phyloP scores from a whole-genome alignment of 495 filamentous ascomycete genomes.

The Sporormia fimetaria region DNA sequence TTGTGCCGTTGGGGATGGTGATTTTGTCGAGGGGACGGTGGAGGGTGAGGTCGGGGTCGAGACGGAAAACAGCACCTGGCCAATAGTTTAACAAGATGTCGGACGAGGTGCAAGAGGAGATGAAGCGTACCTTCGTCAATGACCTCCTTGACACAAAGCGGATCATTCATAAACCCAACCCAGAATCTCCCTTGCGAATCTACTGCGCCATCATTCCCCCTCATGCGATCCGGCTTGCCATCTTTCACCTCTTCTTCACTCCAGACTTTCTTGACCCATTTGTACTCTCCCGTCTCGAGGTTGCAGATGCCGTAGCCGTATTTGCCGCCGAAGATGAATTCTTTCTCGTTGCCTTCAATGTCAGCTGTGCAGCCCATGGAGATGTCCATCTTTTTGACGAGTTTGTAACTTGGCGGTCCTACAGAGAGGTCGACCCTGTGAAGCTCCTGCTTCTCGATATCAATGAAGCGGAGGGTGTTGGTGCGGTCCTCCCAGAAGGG shows the following conservation, averaged over 20 bases:
- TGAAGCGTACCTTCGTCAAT: constrained; percentile 30
- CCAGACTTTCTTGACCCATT: constrained; percentile 52
- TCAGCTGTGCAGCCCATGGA: constrained; percentile 70
- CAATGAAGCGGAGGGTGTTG: constrained; percentile 73
- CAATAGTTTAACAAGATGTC: neutral
- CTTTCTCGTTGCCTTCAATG: constrained; percentile 55
- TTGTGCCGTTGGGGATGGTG: constrained; percentile 80
- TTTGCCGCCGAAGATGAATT: constrained; percentile 71
- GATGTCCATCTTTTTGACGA: constrained; percentile 50
- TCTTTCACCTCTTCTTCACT: constrained; percentile 37
- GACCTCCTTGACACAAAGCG: constrained; percentile 20
- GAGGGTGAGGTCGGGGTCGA: constrained; percentile 49
- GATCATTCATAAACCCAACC: constrained; percentile 82
- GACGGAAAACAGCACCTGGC: constrained; percentile 48
- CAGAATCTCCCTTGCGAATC: constrained; percentile 78
- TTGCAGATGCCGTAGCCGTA: constrained; percentile 67
- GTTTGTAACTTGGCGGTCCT: constrained; percentile 52
- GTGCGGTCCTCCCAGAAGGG: constrained; percentile 62
- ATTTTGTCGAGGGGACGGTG: constrained; percentile 50
- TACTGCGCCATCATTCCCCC: constrained; percentile 71
- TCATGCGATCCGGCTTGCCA: constrained; percentile 33
- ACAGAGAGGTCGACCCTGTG: constrained; percentile 60
- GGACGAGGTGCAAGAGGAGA: constrained; percentile 36
- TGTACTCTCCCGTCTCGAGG: constrained; percentile 48
- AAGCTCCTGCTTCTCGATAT: constrained; percentile 70